Percentiles rank a stretch among this genome's conserved stretches.
These are phyloP conservation scores for Rubroshorea leprosula DNA, from an alignment of 345 rosid genomes.

Conservation along the genomic window DNA sequence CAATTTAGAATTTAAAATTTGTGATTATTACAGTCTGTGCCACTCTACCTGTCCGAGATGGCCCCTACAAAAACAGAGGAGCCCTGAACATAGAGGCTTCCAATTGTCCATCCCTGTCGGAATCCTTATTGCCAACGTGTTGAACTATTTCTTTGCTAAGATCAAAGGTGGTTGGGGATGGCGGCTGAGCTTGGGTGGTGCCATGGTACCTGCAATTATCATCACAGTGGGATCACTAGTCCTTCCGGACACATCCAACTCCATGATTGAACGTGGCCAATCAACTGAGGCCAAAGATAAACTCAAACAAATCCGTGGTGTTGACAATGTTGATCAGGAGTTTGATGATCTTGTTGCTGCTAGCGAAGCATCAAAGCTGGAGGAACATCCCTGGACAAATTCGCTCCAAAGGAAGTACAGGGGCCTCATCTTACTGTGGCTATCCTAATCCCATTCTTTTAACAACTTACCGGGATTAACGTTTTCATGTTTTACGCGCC, in stretches of 20 bases:
- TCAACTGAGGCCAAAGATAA: conserved; percentile 52
- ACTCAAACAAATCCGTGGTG: conserved; percentile 63
- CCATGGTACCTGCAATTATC: conserved; percentile 88
- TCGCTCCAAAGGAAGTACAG: conserved; percentile 72
- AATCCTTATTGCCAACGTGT: conserved; percentile 68
- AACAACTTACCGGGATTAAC: conserved; percentile 81
- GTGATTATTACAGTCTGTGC: conserved; percentile 64
- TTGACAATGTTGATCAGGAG: conserved; percentile 69
- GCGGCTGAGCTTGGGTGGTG: conserved; percentile 91
- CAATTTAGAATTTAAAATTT: too few species aligned
- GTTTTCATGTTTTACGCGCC: conserved; percentile 96
- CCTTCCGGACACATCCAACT: conserved; percentile 94
- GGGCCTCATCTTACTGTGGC: conserved; percentile 82
- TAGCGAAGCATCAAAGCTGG: conserved; percentile 61
- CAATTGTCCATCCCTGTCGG: conserved; percentile 89
- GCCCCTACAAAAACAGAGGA: conserved; percentile 94
- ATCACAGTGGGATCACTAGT: conserved; percentile 65
- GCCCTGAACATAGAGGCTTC: conserved; percentile 83
- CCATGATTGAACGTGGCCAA: conserved; percentile 85
- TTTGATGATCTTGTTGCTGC: conserved; percentile 71
- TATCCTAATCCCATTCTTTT: conserved; percentile 68
- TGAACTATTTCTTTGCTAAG: conserved; percentile 77
- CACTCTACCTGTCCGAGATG: conserved; percentile 94
- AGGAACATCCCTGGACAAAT: conserved; percentile 79
- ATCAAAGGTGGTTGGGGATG: conserved; percentile 88